Percentiles rank a stretch among this genome's conserved stretches.
phyloP scores from a whole-genome alignment of 2,329 filamentous ascomycete genomes.

The Pseudogymnoascus sp. region DNA sequence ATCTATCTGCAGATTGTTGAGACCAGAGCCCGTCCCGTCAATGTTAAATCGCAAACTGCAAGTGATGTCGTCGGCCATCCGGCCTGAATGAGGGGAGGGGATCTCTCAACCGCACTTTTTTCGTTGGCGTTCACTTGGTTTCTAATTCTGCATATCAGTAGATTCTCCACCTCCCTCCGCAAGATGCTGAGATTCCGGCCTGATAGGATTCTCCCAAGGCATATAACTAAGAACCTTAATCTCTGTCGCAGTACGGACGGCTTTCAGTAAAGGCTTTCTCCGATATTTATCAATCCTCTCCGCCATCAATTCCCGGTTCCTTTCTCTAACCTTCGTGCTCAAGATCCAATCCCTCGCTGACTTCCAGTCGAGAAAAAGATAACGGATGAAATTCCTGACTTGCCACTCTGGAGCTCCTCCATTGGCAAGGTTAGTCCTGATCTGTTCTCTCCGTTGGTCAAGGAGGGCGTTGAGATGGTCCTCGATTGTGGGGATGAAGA shows the following conservation, averaged over 20 bases:
- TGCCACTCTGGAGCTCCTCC: background rate
- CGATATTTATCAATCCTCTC: background rate
- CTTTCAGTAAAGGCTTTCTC: background rate
- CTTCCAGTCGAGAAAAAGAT: background rate
- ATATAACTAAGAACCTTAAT: background rate
- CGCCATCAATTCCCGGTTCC: background rate
- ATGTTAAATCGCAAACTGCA: background rate
- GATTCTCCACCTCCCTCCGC: background rate
- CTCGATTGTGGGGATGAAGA: background rate
- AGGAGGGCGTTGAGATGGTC: background rate
- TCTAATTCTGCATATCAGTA: background rate
- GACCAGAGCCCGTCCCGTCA: background rate
- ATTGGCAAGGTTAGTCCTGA: background rate
- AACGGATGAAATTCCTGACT: background rate
- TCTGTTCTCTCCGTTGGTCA: background rate
- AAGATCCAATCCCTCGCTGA: background rate
- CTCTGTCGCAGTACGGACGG: background rate
- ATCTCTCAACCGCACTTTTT: background rate
- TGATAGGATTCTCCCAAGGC: background rate
- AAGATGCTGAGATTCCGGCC: background rate
- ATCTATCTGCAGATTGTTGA: background rate
- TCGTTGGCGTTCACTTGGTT: background rate
- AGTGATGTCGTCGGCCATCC: background rate
- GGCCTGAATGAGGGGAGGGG: background rate
- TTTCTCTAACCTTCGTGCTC: background rate